phyloP scores from a whole-genome alignment of 2,329 filamentous ascomycete species.

The Cercospora janseana region DNA sequence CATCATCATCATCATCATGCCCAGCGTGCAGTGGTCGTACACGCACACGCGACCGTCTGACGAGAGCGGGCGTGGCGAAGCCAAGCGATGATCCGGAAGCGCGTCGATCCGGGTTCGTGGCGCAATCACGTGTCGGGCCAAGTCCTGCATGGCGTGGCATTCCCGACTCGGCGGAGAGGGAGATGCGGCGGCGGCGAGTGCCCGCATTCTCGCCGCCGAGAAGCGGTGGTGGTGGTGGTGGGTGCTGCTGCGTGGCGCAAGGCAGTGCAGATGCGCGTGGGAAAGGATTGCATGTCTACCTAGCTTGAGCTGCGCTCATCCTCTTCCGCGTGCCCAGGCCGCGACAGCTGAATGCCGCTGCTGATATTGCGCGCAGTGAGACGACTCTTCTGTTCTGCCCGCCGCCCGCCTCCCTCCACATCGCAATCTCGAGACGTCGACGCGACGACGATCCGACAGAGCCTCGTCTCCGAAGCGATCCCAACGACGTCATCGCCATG shows the following conservation, averaged over 20 bases:
- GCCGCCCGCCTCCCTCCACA: neutral
- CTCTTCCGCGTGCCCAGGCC: constrained; percentile 1
- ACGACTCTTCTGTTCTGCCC: neutral
- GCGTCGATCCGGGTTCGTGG: neutral
- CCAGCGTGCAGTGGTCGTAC: neutral
- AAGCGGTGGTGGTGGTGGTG: too few relatives aligned
- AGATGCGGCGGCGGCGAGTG: neutral
- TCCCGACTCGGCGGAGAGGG: neutral
- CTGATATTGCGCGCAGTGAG: neutral
- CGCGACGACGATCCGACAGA: constrained; percentile 1
- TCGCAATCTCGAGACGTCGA: neutral
- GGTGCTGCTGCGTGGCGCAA: constrained; percentile 9
- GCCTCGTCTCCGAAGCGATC: neutral
- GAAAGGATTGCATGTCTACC: constrained; percentile 7
- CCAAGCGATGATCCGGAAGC: neutral
- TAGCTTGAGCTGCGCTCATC: constrained; percentile 3
- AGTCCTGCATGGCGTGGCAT: neutral
- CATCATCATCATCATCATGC: too few relatives aligned
- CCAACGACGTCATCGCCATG: constrained; percentile 24
- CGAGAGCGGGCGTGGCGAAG: constrained; percentile 1
- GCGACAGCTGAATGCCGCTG: constrained; percentile 1
- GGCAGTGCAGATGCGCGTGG: constrained; percentile 1
- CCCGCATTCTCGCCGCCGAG: neutral
- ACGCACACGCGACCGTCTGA: neutral
- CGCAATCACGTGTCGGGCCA: neutral